A percentile compares a stretch with the other conserved stretches of the same genome.
Evolutionary conservation across 805 yeast genomes (phyloP).

Genomic region (Candida insectalens): DNA sequence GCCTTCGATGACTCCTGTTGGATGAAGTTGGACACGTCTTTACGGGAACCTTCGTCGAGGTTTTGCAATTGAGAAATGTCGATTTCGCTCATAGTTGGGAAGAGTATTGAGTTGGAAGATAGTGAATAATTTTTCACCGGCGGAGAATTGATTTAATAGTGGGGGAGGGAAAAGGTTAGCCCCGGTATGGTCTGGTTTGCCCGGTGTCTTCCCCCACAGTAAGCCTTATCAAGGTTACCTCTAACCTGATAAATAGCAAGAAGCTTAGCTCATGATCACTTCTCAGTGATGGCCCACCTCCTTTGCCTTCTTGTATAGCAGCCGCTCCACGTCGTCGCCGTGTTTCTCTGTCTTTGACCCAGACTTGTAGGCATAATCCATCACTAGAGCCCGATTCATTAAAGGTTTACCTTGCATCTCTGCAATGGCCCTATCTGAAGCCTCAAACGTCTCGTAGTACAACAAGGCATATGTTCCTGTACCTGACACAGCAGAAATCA

Average conservation of each 20-base stretch:
- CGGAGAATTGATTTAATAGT: too few species aligned
- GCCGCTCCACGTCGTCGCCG: slow-evolving; percentile 73
- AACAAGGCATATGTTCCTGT: slow-evolving; percentile 49
- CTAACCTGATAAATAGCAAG: too few species aligned
- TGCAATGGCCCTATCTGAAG: slow-evolving; percentile 63
- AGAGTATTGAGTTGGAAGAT: neutral
- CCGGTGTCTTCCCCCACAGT: neutral
- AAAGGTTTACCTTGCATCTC: slow-evolving; percentile 60
- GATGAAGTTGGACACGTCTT: slow-evolving; percentile 65
- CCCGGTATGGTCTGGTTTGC: neutral
- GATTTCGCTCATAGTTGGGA: slow-evolving; percentile 16
- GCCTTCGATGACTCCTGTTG: slow-evolving; percentile 81
- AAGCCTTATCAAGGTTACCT: too few species aligned
- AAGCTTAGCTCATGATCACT: too few species aligned
- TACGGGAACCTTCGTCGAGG: slow-evolving; percentile 60
- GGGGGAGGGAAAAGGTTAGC: too few species aligned
- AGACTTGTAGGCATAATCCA: slow-evolving; percentile 68
- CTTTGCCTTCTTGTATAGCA: slow-evolving; percentile 38
- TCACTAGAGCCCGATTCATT: slow-evolving; percentile 50
- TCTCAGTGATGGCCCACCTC: too few species aligned
- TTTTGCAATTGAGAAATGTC: slow-evolving; percentile 18
- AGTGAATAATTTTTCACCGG: neutral
- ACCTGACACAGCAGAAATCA: slow-evolving; percentile 37
- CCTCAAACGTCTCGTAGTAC: slow-evolving; percentile 50
- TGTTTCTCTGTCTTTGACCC: slow-evolving; percentile 46